Percentiles rank a stretch among this genome's conserved stretches.
Conservation (phyloP, 2,329 filamentous ascomycete species). For the Alternaria solani region DNA sequence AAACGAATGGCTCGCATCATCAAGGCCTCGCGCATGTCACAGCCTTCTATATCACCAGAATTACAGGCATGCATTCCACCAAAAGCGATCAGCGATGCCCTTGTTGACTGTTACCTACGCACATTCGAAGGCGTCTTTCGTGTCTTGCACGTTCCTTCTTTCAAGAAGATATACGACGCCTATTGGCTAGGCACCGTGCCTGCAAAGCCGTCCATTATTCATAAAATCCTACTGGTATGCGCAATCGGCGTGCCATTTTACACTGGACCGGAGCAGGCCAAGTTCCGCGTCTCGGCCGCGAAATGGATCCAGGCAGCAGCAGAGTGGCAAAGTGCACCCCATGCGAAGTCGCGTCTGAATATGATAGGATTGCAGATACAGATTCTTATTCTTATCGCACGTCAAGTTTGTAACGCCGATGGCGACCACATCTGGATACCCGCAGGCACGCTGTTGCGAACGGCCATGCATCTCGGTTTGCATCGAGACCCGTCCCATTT, state of each 20-base stretch:
- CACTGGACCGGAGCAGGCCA: slow-evolving; percentile 57
- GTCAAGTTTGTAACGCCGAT: slow-evolving; percentile 47
- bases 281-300: slow-evolving; percentile 43
- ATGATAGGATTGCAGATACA: slow-evolving; percentile 61
- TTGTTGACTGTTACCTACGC: slow-evolving; percentile 60
- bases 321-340: slow-evolving; percentile 62
- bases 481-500: slow-evolving; percentile 52
- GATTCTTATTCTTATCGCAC: slow-evolving; percentile 50
- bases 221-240: slow-evolving; percentile 56
- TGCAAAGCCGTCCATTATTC: slow-evolving; percentile 58
- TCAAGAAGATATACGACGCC: slow-evolving; percentile 58
- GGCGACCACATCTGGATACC: slow-evolving; percentile 51
- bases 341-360: slow-evolving; percentile 61
- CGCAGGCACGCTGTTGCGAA: slow-evolving; percentile 49
- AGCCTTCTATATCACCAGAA: slow-evolving; percentile 55
- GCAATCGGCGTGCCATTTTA: slow-evolving; percentile 57
- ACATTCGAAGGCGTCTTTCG: slow-evolving; percentile 60
- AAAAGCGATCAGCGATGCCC: slow-evolving; percentile 54
- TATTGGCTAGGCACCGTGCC: slow-evolving; percentile 57
- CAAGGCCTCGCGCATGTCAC: slow-evolving; percentile 52
- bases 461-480: slow-evolving; percentile 53
- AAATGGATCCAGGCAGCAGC: slow-evolving; percentile 67
- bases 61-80: slow-evolving; percentile 57
- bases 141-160: slow-evolving; percentile 62
- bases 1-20: slow-evolving; percentile 63